Base-by-base conservation (phyloP, 768 basidiomycete species). In the Leccinum subtestaceum region DNA sequence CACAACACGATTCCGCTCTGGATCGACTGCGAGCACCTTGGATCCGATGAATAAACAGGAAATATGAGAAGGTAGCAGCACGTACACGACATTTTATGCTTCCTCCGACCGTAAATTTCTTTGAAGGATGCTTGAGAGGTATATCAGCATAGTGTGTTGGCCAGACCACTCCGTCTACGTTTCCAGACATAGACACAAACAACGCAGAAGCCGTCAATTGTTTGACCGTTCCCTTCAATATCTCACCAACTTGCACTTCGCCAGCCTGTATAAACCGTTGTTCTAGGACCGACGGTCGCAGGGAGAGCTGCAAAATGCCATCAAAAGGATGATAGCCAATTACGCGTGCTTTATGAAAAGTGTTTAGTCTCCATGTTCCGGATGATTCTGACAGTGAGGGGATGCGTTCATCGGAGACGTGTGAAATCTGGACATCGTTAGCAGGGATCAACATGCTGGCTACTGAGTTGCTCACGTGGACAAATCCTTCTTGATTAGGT, bases 111-210 rank as follows among this genome's bases (percentile, higher is more conserved):
- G 93, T 95, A 78, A 97, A 99, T 60, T 88, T 83, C 75, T 87
- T 92, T 46, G 93, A 86, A 10, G 96, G 96, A 70, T 98, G 91
- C 70, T 95, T 97, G 65, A 98, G 80, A n/a, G 77, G 71, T 67
- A 98, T 95, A 72, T 99, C 97, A 11, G 97, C 94, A 70, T 91
- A 97, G 70, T 98, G 97, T 60, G 86, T 84, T 1, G 95, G 95
- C 91, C 93, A 97, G 21, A 98, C 80, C 27, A 97, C 88, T 29
- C 92, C 97, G 67, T 97, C 93, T 32, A 98, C 86, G 60, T 83
- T 91, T 5, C 92, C 93, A 5, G 89, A 85, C 56, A 98, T 78
- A 29, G 91, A 86, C 45, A 98, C 85, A 67, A 97, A 96, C 38
- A 99, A 75, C 1, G 84, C 89, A 34, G 84, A 80, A 58, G 91